phyloP scores from a whole-genome alignment of 441 rosid species.

The Raphanus hybrid region DNA sequence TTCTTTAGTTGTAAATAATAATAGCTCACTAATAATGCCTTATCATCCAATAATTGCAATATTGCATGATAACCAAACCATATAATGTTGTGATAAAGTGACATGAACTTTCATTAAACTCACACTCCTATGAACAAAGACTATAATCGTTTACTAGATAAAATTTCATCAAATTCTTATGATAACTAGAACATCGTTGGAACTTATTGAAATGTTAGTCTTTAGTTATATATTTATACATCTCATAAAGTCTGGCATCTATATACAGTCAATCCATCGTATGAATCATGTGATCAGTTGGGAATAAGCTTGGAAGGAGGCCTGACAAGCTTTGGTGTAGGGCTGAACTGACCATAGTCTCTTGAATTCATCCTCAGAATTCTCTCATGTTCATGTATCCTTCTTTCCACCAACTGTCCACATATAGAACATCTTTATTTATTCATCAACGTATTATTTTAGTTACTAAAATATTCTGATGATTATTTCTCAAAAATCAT shows the following conservation, averaged over 20 bases:
- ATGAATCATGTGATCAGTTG: conserved; percentile 50
- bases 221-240: conserved; percentile 22
- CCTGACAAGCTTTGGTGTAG: conserved; percentile 74
- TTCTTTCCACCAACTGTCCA: conserved; percentile 36
- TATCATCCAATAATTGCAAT: neutral
- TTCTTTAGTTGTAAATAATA: neutral
- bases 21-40: neutral
- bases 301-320: conserved; percentile 99
- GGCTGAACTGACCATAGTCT: conserved; percentile 79
- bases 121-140: conserved; percentile 12
- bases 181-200: conserved; percentile 11
- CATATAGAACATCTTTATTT: neutral
- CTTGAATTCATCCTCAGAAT: conserved; percentile 56
- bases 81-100: conserved; percentile 10
- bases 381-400: conserved; percentile 77
- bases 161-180: conserved; percentile 5
- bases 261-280: conserved; percentile 5
- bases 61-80: conserved; percentile 7
- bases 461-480: neutral
- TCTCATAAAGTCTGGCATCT: conserved; percentile 27
- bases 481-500: neutral
- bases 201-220: conserved; percentile 26
- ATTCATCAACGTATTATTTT: conserved; percentile 17
- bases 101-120: conserved; percentile 15
- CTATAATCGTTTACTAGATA: conserved; percentile 9